phyloP scores from a whole-genome alignment of 306 rosid species.

The Hippophae tibetana region DNA sequence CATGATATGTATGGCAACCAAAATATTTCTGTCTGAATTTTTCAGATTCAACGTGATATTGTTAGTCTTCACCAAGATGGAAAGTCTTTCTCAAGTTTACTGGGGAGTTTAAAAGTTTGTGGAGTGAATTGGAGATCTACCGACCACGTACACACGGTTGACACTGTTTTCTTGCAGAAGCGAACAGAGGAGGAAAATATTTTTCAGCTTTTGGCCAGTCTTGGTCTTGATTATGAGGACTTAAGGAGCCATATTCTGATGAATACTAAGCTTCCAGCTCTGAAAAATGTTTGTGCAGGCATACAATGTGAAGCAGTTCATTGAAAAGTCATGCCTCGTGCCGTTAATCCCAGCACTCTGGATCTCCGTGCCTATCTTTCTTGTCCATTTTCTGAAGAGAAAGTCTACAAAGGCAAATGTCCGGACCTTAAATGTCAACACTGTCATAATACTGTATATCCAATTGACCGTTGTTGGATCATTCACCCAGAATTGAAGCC shows the following conservation, averaged over 20 bases:
- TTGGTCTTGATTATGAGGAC: constrained; percentile 8
- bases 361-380: neutral
- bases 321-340: constrained; percentile 1
- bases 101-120: neutral
- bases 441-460: neutral
- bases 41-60: neutral
- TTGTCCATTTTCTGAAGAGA: neutral
- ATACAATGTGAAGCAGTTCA: constrained; percentile 6
- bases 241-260: constrained; percentile 1
- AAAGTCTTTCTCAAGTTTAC: neutral
- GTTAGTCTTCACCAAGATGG: neutral
- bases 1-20: neutral
- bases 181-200: neutral
- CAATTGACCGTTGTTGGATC: neutral
- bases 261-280: neutral
- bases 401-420: neutral
- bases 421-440: neutral
- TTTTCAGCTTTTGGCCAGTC: neutral
- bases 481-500: neutral
- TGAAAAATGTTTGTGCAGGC: neutral
- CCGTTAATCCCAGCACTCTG: neutral
- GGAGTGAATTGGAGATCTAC: neutral
- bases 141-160: neutral
- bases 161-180: neutral
- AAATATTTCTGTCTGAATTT: neutral